Conservation (phyloP, 139 green algal species). For the Chlorella sp. region DNA sequence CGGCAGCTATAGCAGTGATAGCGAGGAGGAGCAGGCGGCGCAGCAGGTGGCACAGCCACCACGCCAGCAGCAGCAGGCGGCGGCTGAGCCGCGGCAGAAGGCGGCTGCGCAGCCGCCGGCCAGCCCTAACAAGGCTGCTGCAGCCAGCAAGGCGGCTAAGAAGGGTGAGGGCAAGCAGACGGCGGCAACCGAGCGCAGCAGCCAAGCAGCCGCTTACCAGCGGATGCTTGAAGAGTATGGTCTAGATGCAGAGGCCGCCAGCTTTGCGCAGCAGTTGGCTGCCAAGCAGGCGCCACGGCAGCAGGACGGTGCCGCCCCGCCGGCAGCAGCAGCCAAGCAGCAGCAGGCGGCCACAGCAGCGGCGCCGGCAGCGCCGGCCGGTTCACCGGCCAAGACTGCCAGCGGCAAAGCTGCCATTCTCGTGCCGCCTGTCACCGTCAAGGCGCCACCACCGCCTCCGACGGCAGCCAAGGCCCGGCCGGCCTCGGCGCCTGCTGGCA, state of each 20-base stretch:
- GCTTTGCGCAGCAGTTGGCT: conserved; percentile 17
- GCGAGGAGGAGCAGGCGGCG: neutral
- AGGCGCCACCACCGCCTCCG: too few relatives aligned
- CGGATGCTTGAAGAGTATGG: conserved; percentile 23
- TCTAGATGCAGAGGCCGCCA: conserved; percentile 12
- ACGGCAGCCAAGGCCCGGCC: neutral
- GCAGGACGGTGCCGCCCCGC: neutral
- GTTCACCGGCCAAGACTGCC: neutral
- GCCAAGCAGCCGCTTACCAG: conserved; percentile 1
- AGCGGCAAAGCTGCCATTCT: neutral
- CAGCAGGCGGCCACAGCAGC: neutral
- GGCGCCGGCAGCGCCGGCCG: neutral
- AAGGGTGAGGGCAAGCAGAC: conserved; percentile 1
- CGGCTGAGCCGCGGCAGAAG: neutral
- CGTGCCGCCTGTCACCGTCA: too few relatives aligned
- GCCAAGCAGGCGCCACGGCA: conserved; percentile 10
- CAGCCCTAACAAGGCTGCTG: neutral
- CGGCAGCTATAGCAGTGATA: neutral
- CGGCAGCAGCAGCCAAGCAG: neutral
- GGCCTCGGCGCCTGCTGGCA: neutral
- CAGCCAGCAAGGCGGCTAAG: neutral
- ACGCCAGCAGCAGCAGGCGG: neutral
- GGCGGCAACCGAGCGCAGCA: neutral
- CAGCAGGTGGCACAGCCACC: neutral
- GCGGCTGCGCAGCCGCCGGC: neutral